Evolutionary conservation across 768 basidiomycete species (phyloP).

Genomic region (Boletus subcaerulescens): DNA sequence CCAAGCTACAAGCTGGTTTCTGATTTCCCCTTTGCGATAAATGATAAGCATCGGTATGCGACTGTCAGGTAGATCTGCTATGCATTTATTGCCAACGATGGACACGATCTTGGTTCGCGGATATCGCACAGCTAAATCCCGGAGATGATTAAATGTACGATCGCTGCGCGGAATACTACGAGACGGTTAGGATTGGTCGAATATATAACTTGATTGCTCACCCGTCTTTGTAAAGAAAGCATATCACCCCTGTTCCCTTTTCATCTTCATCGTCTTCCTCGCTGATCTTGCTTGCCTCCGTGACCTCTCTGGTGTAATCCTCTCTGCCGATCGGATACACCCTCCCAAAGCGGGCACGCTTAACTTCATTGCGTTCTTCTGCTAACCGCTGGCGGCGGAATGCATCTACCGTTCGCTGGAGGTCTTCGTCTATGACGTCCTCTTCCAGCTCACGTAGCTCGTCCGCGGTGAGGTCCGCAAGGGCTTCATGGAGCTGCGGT

Average conservation of each 20-base stretch:
- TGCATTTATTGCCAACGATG: constrained; percentile 92
- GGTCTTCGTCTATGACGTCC: constrained; percentile 72
- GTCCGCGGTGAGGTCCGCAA: constrained; percentile 58
- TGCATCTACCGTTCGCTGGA: constrained; percentile 66
- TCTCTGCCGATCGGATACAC: constrained; percentile 88
- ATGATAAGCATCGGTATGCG: constrained; percentile 90
- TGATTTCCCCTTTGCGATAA: constrained; percentile 90
- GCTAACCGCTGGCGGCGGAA: constrained; percentile 62
- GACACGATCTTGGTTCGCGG: constrained; percentile 95
- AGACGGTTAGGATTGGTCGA: not conserved
- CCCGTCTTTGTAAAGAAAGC: constrained; percentile 95
- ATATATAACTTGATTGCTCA: constrained; percentile 38
- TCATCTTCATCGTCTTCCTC: constrained; percentile 64
- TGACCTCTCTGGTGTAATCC: constrained; percentile 93
- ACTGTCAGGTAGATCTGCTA: constrained; percentile 91
- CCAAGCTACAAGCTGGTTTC: constrained; percentile 82
- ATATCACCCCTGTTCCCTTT: constrained; percentile 87
- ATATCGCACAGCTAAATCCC: constrained; percentile 72
- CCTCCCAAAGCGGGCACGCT: constrained; percentile 71
- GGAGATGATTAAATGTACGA: constrained; percentile 67
- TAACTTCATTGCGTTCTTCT: constrained; percentile 57
- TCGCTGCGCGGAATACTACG: constrained; percentile 77
- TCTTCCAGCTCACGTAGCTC: constrained; percentile 71
- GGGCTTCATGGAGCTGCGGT: constrained; percentile 63
- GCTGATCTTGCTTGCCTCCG: constrained; percentile 78